Conservation (phyloP, 75 land plant species). For the Adiantum capillusveneris region DNA sequence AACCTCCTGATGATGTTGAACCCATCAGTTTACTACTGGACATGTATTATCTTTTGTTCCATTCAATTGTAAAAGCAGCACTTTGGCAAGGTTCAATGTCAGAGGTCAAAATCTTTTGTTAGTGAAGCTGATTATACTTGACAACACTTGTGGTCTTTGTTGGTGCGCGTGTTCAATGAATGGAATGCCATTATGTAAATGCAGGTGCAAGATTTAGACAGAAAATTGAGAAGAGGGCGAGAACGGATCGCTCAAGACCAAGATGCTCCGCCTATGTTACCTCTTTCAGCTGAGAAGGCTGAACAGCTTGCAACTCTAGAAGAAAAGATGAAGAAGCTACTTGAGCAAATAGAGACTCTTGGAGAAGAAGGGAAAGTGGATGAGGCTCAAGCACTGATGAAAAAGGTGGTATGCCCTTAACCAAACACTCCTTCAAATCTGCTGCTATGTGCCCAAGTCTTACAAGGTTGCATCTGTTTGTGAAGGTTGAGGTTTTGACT, state of each 20-base stretch:
- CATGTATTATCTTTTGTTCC: too few relatives aligned
- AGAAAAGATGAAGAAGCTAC: conserved; percentile 79
- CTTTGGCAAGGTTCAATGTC: too few relatives aligned
- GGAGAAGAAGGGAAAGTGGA: conserved; percentile 96
- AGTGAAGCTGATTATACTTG: too few relatives aligned
- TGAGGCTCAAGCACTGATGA: conserved; percentile 95
- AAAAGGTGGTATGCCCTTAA: conserved; percentile 54
- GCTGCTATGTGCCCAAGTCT: too few relatives aligned
- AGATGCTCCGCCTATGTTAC: conserved; percentile 41
- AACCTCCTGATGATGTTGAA: too few relatives aligned
- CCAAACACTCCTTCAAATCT: too few relatives aligned
- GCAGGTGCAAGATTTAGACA: conserved; percentile 79
- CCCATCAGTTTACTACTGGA: too few relatives aligned
- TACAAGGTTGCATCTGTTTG: conserved; percentile 2
- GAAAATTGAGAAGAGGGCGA: conserved; percentile 82
- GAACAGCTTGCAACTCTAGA: conserved; percentile 76
- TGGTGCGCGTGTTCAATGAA: too few relatives aligned
- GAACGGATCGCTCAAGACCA: conserved; percentile 86
- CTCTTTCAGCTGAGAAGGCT: conserved; percentile 68
- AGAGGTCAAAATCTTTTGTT: too few relatives aligned
- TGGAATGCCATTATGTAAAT: conserved; percentile 1
- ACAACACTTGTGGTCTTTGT: too few relatives aligned
- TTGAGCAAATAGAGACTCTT: conserved; percentile 79
- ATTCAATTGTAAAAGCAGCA: too few relatives aligned
- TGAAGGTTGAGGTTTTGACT: conserved; percentile 75